Conservation (phyloP, 352 stramenopile species). For the Hyaloperonospora brassicae region DNA sequence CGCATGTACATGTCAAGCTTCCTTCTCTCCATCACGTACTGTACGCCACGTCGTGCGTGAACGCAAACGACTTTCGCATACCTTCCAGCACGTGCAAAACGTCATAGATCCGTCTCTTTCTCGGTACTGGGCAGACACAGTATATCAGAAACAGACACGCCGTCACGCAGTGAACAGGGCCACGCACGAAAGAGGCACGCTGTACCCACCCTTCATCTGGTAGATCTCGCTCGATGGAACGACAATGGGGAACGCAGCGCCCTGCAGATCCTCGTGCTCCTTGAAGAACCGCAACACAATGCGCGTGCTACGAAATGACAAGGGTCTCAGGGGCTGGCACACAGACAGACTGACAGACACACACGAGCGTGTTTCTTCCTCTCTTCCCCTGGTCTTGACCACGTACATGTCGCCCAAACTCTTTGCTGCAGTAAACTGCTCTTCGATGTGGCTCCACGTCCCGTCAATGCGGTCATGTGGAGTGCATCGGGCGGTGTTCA, state of each 20-base stretch:
- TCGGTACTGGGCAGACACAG: slow-evolving; percentile 30
- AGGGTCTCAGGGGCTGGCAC: neutral
- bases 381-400: neutral
- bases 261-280: slow-evolving; percentile 41
- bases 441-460: slow-evolving; percentile 31
- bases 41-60: neutral
- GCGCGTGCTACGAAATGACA: slow-evolving; percentile 26
- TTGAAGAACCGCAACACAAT: slow-evolving; percentile 57
- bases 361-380: neutral
- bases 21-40: neutral
- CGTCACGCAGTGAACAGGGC: slow-evolving; percentile 3
- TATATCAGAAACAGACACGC: slow-evolving; percentile 6
- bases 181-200: neutral
- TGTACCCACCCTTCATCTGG: slow-evolving; percentile 45
- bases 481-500: too few species aligned
- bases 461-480: slow-evolving; percentile 14
- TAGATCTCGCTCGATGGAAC: slow-evolving; percentile 57
- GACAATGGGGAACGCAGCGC: slow-evolving; percentile 33
- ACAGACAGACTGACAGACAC: slow-evolving; percentile 1
- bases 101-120: slow-evolving; percentile 70
- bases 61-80: slow-evolving; percentile 12
- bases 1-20: slow-evolving; percentile 5
- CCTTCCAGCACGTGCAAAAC: slow-evolving; percentile 75
- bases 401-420: slow-evolving; percentile 48
- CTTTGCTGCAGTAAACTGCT: slow-evolving; percentile 32